A percentile compares a stretch with the other conserved stretches of the same genome.
phyloP scores from a whole-genome alignment of 495 filamentous ascomycete species.

The Cenococcum geophilum region DNA sequence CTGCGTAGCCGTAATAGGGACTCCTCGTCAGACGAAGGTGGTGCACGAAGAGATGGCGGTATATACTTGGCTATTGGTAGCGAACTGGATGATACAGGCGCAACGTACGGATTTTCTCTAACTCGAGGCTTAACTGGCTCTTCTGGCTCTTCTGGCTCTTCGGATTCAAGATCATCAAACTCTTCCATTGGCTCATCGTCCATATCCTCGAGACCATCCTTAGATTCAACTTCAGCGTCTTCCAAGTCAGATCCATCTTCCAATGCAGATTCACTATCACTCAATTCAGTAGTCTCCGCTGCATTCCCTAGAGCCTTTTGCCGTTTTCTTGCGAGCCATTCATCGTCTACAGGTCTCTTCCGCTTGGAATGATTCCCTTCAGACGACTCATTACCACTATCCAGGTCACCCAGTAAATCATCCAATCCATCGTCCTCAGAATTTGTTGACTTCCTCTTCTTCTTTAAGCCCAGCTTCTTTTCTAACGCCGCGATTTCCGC shows the following conservation, averaged over 20 bases:
- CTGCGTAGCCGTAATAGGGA: constrained; percentile 62
- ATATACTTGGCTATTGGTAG: constrained; percentile 63
- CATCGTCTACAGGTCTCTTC: constrained; percentile 49
- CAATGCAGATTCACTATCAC: constrained; percentile 14
- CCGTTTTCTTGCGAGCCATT: constrained; percentile 58
- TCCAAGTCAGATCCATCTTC: constrained; percentile 28
- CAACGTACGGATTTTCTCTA: constrained; percentile 61
- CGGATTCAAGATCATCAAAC: constrained; percentile 30
- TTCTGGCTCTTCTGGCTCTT: constrained; percentile 6
- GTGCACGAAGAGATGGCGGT: constrained; percentile 73
- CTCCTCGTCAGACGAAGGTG: constrained; percentile 57
- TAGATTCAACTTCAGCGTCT: constrained; percentile 33
- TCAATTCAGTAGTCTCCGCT: constrained; percentile 41
- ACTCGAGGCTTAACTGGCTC: constrained; percentile 34
- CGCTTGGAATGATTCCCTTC: constrained; percentile 41
- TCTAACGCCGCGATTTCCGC: constrained; percentile 83
- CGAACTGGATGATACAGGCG: constrained; percentile 41
- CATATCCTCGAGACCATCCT: constrained; percentile 38
- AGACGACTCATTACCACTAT: constrained; percentile 44
- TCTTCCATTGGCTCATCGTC: constrained; percentile 17
- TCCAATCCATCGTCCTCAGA: constrained; percentile 84
- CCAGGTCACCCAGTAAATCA: constrained; percentile 67
- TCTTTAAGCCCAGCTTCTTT: constrained; percentile 79
- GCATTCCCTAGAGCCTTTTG: constrained; percentile 56
- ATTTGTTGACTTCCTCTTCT: constrained; percentile 64